Evolutionary conservation across 164 flowering plant genomes (phyloP).

Genomic region (Annona cherimola): DNA sequence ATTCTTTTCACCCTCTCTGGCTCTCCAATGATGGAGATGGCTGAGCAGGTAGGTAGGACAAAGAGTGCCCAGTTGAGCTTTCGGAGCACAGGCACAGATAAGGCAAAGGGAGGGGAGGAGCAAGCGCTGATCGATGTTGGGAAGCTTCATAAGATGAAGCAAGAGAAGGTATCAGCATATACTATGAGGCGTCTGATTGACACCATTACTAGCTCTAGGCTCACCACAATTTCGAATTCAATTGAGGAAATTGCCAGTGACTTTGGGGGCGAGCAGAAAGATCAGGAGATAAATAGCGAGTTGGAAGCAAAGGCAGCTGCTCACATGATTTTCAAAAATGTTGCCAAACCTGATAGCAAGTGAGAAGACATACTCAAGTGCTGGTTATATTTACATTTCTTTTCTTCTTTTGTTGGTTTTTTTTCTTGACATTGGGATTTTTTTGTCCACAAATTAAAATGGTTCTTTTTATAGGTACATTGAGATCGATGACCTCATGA

Average conservation of each 20-base stretch:
- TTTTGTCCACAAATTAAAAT: neutral
- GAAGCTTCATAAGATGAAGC: constrained; percentile 56
- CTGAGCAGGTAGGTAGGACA: constrained; percentile 21
- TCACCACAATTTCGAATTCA: constrained; percentile 47
- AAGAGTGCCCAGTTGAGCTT: constrained; percentile 47
- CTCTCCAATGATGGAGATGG: constrained; percentile 54
- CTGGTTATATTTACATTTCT: too few species aligned
- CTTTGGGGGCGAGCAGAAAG: constrained; percentile 39
- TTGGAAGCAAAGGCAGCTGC: constrained; percentile 78
- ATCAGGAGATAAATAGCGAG: constrained; percentile 59
- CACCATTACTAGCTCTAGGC: constrained; percentile 41
- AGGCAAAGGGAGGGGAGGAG: constrained; percentile 32
- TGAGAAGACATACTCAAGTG: constrained; percentile 25
- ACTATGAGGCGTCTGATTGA: constrained; percentile 63
- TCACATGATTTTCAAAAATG: constrained; percentile 56
- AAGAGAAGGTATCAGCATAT: constrained; percentile 76
- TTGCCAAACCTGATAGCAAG: constrained; percentile 67
- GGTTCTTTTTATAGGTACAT: constrained; percentile 44
- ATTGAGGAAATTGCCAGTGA: constrained; percentile 39
- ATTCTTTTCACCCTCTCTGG: constrained; percentile 69
- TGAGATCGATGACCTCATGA: constrained; percentile 66
- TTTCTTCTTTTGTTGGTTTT: neutral
- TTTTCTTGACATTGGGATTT: neutral
- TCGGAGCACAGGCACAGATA: constrained; percentile 22
- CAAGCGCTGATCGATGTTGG: constrained; percentile 59